phyloP scores from a whole-genome alignment of 768 basidiomycete genomes.

The Jaapia argillacea region DNA sequence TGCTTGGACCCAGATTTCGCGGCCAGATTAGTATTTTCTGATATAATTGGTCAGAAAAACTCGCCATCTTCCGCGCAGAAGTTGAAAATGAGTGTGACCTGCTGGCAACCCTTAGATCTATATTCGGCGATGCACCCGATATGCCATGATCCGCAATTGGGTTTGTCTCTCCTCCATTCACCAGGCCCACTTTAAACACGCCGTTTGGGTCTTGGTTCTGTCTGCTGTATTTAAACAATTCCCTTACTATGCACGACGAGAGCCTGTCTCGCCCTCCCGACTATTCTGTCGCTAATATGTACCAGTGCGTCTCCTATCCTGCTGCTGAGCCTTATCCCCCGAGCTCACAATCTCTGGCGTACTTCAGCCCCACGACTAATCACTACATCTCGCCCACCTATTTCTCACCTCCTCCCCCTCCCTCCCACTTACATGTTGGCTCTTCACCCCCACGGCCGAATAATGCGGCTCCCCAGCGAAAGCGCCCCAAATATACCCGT shows the following conservation, averaged over 20 bases:
- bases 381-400: not conserved
- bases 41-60: not conserved
- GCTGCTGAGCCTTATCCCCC: not conserved
- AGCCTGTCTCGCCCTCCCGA: not conserved
- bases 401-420: not conserved
- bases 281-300: not conserved
- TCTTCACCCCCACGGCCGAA: not conserved
- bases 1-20: no score
- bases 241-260: not conserved
- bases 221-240: no score
- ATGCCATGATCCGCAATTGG: not conserved
- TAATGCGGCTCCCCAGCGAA: constrained; percentile 30
- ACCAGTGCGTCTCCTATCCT: not conserved
- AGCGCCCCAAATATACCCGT: constrained; percentile 88
- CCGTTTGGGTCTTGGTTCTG: not conserved
- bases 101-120: not conserved
- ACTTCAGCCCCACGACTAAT: not conserved
- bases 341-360: not conserved
- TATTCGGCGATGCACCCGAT: not conserved
- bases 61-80: not conserved
- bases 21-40: no score
- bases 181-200: not conserved
- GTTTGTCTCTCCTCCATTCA: not conserved
- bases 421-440: not conserved
- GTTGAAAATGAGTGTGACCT: not conserved